Conservation (phyloP, 768 basidiomycete genomes). For the Lepiota brunneoincarnata region DNA sequence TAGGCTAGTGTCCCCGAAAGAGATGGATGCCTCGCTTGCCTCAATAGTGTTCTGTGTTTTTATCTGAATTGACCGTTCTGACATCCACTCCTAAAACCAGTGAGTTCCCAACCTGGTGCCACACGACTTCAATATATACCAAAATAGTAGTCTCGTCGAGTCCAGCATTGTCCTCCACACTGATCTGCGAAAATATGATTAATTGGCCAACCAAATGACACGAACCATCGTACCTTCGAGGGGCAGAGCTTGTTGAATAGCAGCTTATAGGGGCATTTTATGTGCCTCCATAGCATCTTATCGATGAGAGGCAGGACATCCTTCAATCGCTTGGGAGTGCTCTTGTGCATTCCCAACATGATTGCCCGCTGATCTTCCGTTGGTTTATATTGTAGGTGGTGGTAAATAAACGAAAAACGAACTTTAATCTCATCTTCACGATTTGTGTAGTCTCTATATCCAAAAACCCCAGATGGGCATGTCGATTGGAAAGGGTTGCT, state of each 20-base stretch:
- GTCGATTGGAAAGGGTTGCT: conserved; percentile 50
- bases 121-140: conserved; percentile 30
- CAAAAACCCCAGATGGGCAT: conserved; percentile 21
- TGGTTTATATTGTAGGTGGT: background rate
- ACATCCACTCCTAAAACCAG: conserved; percentile 63
- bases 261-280: conserved; percentile 67
- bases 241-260: conserved; percentile 67
- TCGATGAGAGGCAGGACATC: conserved; percentile 51
- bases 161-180: conserved; percentile 31
- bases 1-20: conserved; percentile 49
- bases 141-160: conserved; percentile 66
- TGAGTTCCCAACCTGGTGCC: background rate
- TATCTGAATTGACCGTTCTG: conserved; percentile 58
- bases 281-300: conserved; percentile 63
- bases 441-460: conserved; percentile 52
- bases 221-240: conserved; percentile 54
- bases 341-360: conserved; percentile 43
- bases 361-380: conserved; percentile 4
- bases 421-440: conserved; percentile 75
- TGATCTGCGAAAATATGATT: conserved; percentile 30
- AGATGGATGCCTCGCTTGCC: conserved; percentile 40
- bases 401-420: background rate
- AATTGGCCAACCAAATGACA: background rate
- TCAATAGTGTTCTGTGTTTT: conserved; percentile 47
- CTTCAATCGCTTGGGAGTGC: conserved; percentile 72